Percentiles rank a stretch among this genome's conserved stretches.
Evolutionary conservation across 805 yeast species (phyloP).

Genomic region (Monosporozyma aerobia): DNA sequence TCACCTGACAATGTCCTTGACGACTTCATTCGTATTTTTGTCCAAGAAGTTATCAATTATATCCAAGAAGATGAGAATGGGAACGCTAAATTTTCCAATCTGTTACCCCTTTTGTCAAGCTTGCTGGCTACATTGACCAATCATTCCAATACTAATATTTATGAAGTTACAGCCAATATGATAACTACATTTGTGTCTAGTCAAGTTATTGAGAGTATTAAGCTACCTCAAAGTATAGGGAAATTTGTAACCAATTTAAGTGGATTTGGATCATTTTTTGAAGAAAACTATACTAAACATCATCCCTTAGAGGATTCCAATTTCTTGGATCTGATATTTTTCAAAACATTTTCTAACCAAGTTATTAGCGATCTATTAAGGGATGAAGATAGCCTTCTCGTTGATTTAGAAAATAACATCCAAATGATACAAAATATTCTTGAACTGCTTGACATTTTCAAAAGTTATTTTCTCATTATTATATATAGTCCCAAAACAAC

Average conservation of each 20-base stretch:
- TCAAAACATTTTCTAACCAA: neutral
- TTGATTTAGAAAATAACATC: neutral
- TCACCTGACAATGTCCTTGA: conserved; percentile 32
- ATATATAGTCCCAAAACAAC: neutral
- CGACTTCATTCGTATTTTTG: conserved; percentile 11
- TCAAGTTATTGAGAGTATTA: neutral
- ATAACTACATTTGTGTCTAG: neutral
- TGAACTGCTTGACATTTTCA: neutral
- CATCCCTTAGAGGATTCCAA: neutral
- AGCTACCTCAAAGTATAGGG: neutral
- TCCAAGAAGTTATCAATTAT: conserved; percentile 14
- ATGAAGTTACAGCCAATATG: neutral
- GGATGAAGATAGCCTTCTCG: neutral
- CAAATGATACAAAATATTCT: neutral
- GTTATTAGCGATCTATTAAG: neutral
- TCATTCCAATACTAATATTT: conserved; percentile 13
- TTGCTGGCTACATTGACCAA: conserved; percentile 25
- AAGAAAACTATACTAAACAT: neutral
- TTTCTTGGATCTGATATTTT: neutral
- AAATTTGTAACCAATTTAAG: neutral
- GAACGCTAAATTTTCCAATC: conserved; percentile 24
- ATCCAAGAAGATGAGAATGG: neutral
- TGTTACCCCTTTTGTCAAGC: conserved; percentile 20
- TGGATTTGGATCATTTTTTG: neutral
- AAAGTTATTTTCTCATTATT: neutral